These are phyloP conservation scores for Fraxinus americana DNA, from an alignment of 257 asterid species.

Conservation along the genomic window DNA sequence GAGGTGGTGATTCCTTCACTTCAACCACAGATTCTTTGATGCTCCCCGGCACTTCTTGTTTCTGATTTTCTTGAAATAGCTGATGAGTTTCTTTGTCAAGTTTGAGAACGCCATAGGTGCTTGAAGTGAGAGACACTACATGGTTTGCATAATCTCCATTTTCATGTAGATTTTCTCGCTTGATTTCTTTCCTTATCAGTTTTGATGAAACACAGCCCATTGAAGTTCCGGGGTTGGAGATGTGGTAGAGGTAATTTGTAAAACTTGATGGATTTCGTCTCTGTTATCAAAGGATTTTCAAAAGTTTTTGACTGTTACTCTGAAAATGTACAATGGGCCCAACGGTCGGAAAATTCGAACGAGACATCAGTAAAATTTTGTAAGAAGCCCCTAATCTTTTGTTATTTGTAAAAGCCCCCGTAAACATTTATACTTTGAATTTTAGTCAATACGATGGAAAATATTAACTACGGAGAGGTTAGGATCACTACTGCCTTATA, in stretches of 20 bases:
- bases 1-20: conserved; percentile 40
- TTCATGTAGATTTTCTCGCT: conserved; percentile 26
- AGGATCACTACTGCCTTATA: no score
- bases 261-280: conserved; percentile 18
- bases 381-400: conserved; percentile 17
- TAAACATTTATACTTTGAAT: neutral
- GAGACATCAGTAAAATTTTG: conserved; percentile 14
- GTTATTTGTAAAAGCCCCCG: conserved; percentile 32
- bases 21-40: conserved; percentile 33
- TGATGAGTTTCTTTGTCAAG: conserved; percentile 51
- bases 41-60: conserved; percentile 21
- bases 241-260: conserved; percentile 17
- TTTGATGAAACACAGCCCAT: conserved; percentile 94
- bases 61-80: neutral
- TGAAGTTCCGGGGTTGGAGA: conserved; percentile 14
- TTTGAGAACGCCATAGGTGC: conserved; percentile 74
- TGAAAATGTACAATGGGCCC: conserved; percentile 36
- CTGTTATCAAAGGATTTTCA: conserved; percentile 25
- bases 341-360: conserved; percentile 81
- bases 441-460: neutral
- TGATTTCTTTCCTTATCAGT: conserved; percentile 38
- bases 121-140: conserved; percentile 88
- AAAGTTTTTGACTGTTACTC: conserved; percentile 50
- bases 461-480: no score
- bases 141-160: conserved; percentile 49